A percentile compares a stretch with the other conserved stretches of the same genome.
These are phyloP conservation scores for Striga asiatica DNA, from an alignment of 257 asterid genomes.

Conservation along the genomic window DNA sequence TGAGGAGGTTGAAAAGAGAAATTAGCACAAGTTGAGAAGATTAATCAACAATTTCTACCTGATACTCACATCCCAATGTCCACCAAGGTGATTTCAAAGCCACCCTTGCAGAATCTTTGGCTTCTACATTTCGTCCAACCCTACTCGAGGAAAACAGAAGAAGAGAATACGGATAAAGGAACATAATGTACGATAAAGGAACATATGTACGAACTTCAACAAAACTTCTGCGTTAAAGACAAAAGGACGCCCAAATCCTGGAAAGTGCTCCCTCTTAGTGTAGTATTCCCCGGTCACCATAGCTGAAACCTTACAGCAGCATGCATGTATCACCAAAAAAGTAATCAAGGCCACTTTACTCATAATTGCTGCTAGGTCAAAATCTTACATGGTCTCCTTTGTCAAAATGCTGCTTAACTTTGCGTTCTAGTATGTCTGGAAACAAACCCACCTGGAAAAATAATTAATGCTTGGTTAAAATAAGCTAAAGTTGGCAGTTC, in stretches of 20 bases:
- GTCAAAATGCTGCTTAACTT: slow-evolving; percentile 68
- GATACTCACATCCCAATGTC: slow-evolving; percentile 84
- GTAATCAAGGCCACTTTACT: slow-evolving; percentile 14
- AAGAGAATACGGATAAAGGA: background rate
- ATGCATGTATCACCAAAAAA: slow-evolving; percentile 32
- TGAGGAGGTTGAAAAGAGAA: background rate
- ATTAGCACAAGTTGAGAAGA: background rate
- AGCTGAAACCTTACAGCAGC: slow-evolving; percentile 89
- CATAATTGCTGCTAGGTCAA: slow-evolving; percentile 17
- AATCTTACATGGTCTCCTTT: slow-evolving; percentile 77
- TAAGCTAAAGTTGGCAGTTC: background rate
- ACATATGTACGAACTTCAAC: slow-evolving; percentile 45
- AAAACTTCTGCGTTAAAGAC: slow-evolving; percentile 72
- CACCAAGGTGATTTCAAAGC: slow-evolving; percentile 98
- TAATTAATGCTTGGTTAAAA: slow-evolving; percentile 13
- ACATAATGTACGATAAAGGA: slow-evolving; percentile 7
- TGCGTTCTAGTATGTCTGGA: slow-evolving; percentile 78
- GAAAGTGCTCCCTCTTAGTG: slow-evolving; percentile 90
- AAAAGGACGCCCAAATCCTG: slow-evolving; percentile 92
- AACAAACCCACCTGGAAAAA: slow-evolving; percentile 75
- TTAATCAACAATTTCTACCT: slow-evolving; percentile 27
- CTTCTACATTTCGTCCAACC: slow-evolving; percentile 70
- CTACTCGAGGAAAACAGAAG: slow-evolving; percentile 23
- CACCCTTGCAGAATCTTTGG: slow-evolving; percentile 90
- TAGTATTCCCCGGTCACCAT: slow-evolving; percentile 92